Evolutionary conservation across 306 rosid species (phyloP), one percentile per base, ranked within the genome.

Genomic region (Cucurbita ficifolia): DNA sequence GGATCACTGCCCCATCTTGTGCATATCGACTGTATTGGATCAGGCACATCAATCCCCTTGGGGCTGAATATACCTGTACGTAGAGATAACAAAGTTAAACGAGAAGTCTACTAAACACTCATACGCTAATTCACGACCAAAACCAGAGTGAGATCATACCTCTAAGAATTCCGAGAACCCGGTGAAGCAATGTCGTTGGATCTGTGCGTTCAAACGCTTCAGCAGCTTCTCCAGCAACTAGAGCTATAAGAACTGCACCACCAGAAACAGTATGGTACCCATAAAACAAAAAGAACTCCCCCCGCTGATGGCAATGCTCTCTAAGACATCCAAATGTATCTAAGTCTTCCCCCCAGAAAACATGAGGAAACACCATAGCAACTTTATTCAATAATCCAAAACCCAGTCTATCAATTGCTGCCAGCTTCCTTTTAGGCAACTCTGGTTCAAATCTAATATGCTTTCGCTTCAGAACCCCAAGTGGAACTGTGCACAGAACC

Each of bases 201-300:
- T 91, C 89, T 10, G 95, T 94, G 82, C 49, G 45, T 83, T 94
- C 97, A 87, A 94, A 90, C 42, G 70, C 76, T 78, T 91, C 80
- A 36, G 99, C 97, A n/a, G 99, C 99, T 81, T 94, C 95, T 75
- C 99, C 99, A 72, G 99, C 99, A 77, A 94, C 99, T 22, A 94
- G 84, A 6, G 96, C 97, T 75, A 94, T 64, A 19, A 94, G 91
- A 70, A 76, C 88, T 13, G 99, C 77, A 42, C 90, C 97, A 35
- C 99, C 97, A 68, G 99, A 94, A 87, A 94, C 99, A 29, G 96
- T 91, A 80, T 91, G 99, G 79, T 94, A 90, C 75, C 87, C 54
- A 70, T 90, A 94, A 79, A 94, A 94, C 78, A 94, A 81, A 83
- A 94, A 94, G 85, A 86, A 87, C 78, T 94, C 92, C 67, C 99